phyloP scores from a whole-genome alignment of 139 green algal species.

The Chlorella ohadii region DNA sequence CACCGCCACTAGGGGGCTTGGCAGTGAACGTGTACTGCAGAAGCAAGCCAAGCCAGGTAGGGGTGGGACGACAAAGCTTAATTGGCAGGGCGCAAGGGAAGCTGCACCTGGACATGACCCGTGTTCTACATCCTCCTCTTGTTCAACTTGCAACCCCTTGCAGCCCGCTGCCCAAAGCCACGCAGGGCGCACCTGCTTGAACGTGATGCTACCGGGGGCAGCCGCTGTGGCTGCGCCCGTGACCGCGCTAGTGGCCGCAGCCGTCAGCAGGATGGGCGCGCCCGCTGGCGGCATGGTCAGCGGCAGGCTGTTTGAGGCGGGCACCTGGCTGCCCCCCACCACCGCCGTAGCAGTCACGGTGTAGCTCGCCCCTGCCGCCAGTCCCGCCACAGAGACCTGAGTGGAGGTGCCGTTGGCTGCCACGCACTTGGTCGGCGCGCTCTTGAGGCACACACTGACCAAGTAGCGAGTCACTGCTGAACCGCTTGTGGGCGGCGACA shows the following conservation, averaged over 20 bases:
- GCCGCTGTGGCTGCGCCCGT: neutral
- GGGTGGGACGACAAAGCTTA: too few relatives aligned
- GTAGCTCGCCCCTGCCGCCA: neutral
- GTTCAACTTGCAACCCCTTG: too few relatives aligned
- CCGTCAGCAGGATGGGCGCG: neutral
- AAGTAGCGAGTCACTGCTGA: neutral
- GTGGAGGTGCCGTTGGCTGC: neutral
- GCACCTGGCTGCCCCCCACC: neutral
- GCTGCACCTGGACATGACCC: too few relatives aligned
- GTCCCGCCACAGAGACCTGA: neutral
- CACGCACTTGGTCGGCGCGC: neutral
- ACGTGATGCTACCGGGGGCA: neutral
- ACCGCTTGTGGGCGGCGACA: neutral
- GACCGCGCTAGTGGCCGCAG: neutral
- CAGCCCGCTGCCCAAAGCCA: too few relatives aligned
- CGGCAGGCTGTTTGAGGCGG: slow-evolving; percentile 2
- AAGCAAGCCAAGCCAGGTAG: too few relatives aligned
- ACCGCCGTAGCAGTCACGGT: neutral
- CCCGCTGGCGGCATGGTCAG: neutral
- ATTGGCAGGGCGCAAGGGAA: neutral
- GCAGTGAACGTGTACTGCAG: slow-evolving; percentile 3
- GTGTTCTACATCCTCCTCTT: too few relatives aligned
- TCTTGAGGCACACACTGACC: neutral
- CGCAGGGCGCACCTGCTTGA: neutral
- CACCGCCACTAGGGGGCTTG: too few relatives aligned